These are phyloP conservation scores for Aspergillus thermomutatus DNA, from an alignment of 2,329 filamentous ascomycete genomes.

Conservation along the genomic window DNA sequence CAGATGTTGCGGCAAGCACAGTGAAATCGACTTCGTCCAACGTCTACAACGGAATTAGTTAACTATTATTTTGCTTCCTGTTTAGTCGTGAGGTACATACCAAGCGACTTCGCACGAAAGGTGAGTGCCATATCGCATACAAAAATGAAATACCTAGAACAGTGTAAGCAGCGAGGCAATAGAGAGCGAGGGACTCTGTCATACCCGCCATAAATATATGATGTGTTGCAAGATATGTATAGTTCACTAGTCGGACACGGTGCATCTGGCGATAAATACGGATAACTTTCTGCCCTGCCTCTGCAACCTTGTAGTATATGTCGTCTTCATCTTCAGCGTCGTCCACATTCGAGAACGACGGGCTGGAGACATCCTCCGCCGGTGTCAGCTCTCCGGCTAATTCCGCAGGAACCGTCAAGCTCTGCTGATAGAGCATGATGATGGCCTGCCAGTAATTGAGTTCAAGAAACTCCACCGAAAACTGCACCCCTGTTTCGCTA, in stretches of 20 bases:
- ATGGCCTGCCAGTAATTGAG: constrained; percentile 98
- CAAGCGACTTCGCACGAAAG: constrained; percentile 77
- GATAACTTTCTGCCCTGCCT: constrained; percentile 89
- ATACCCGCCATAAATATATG: constrained; percentile 94
- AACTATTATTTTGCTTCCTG: constrained; percentile 2
- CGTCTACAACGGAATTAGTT: constrained; percentile 45
- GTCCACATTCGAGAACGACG: constrained; percentile 45
- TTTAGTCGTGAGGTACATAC: constrained; percentile 50
- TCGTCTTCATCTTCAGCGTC: constrained; percentile 73
- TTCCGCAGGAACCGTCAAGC: constrained; percentile 77
- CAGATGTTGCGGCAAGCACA: constrained; percentile 86
- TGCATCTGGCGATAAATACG: constrained; percentile 89
- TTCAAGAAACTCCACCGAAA: constrained; percentile 85
- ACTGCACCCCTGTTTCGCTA: constrained; percentile 78
- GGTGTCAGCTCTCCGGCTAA: constrained; percentile 73
- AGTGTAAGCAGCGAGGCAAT: constrained; percentile 9
- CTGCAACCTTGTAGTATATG: constrained; percentile 90
- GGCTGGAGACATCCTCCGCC: constrained; percentile 58
- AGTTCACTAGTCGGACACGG: constrained; percentile 83
- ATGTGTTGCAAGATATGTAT: constrained; percentile 92
- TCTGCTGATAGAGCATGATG: constrained; percentile 92
- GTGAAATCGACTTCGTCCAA: constrained; percentile 98
- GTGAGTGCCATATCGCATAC: constrained; percentile 96
- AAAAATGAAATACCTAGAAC: constrained; percentile 74
- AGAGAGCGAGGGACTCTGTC: constrained; percentile 16